Evolutionary conservation across 352 stramenopile genomes (phyloP), one percentile per base, ranked within the genome.

Genomic region (Pythium rishiriense): DNA sequence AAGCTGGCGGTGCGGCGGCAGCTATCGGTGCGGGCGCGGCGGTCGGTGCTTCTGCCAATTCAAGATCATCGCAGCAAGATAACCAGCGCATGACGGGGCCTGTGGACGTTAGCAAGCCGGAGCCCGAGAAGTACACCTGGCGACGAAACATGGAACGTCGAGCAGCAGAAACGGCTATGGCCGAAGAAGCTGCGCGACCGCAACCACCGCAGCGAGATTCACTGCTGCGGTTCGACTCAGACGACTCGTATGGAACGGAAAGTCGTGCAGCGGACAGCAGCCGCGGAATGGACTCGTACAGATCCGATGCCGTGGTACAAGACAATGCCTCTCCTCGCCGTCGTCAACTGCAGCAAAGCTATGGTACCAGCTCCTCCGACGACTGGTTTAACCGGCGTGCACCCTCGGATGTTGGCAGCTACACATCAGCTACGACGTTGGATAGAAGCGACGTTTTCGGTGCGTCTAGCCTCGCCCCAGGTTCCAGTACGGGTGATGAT

Each of bases 61-160:
- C 28, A 21, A 35, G 62, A 56, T 62, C 52, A 1, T 62, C 62
- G 2, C 52, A 68, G 37, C 46, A 58, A 31, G 35, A 58, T 15
- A n/a, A 43, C 35, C 28, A 47, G 31, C 47, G 43, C 17, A 31
- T 33, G n/a, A 59, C 48, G 3, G 42, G 29, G 21, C n/a, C 25
- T 17, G 29, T 37, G 0, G 61, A 11, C 45, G 54, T 35, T 35
- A 31, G 31, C 9, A 68, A 68, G 41, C 63, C 55, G 29, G 56
- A 66, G 35, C 56, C 50, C 4, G 54, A 64, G 31, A 64, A 63
- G 49, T 60, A 56, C 35, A 70, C 57, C 3, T 70, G 64, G 64
- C 49, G 64, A 33, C 55, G 57, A 29, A 70, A 70, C 45, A 70
- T 70, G 64, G 64, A 69, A 31, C 64, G 64, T 9, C 56, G 57